Conservation (phyloP, 2,329 filamentous ascomycete species). For the Clarireedia sp. region DNA sequence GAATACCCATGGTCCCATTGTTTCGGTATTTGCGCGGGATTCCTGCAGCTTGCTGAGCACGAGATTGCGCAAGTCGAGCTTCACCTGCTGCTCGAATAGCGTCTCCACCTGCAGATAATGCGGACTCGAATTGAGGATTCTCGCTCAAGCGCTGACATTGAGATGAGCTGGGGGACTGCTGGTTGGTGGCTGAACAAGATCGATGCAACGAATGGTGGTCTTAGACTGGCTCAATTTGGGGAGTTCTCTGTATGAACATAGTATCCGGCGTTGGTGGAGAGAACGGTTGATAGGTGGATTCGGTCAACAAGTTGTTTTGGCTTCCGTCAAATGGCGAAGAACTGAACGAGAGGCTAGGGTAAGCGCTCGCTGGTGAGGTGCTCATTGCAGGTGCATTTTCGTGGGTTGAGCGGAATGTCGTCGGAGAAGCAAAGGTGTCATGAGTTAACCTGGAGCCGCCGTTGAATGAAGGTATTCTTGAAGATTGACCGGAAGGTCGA, state of each 20-base stretch:
- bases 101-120: neutral
- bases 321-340: neutral
- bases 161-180: neutral
- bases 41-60: slow-evolving; percentile 3
- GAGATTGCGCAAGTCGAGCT: neutral
- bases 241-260: neutral
- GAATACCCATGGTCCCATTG: slow-evolving; percentile 4
- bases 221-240: neutral
- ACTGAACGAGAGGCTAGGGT: neutral
- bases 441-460: too few species aligned
- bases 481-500: too few species aligned
- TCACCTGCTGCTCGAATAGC: neutral
- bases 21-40: slow-evolving; percentile 1
- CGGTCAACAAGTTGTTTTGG: neutral
- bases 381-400: neutral
- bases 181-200: neutral
- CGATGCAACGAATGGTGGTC: neutral
- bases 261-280: too few species aligned
- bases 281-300: neutral
- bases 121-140: slow-evolving; percentile 4
- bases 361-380: neutral
- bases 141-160: slow-evolving; percentile 2
- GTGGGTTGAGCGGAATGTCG: too few species aligned
- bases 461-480: too few species aligned
- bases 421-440: too few species aligned